These are phyloP conservation scores for Xylaria sp. DNA, from an alignment of 2,329 filamentous ascomycete species.

Conservation along the genomic window DNA sequence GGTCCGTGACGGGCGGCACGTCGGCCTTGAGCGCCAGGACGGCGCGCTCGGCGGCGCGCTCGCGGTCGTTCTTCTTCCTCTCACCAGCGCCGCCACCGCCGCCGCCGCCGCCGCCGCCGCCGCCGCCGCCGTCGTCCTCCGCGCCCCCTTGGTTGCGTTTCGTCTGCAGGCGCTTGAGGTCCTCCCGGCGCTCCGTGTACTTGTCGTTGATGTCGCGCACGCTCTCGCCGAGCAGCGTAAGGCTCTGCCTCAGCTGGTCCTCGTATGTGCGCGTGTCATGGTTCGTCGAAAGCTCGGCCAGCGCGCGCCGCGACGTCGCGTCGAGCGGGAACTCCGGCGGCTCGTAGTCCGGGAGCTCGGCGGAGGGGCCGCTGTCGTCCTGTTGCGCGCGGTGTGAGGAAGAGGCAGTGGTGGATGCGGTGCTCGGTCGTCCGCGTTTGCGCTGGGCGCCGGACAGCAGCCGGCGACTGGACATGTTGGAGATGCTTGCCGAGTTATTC, in stretches of 20 bases:
- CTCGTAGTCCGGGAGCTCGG: constrained; percentile 54
- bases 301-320: constrained; percentile 40
- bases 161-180: constrained; percentile 38
- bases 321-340: constrained; percentile 50
- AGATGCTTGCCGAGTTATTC: background rate
- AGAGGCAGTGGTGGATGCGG: constrained; percentile 11
- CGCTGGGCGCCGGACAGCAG: constrained; percentile 25
- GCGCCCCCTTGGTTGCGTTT: constrained; percentile 40
- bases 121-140: constrained; percentile 41
- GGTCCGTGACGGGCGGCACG: constrained; percentile 47
- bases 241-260: constrained; percentile 49
- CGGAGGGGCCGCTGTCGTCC: constrained; percentile 15
- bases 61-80: constrained; percentile 43
- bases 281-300: constrained; percentile 48
- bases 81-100: too few relatives aligned
- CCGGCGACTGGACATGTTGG: constrained; percentile 27
- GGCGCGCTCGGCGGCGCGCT: constrained; percentile 42
- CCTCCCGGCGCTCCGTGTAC: constrained; percentile 39
- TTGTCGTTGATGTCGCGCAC: constrained; percentile 55
- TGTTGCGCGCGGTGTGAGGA: constrained; percentile 9
- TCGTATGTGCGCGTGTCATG: constrained; percentile 48
- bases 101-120: constrained; percentile 43
- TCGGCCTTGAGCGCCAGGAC: constrained; percentile 43
- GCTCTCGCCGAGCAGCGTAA: constrained; percentile 46
- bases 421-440: constrained; percentile 14